phyloP scores from a whole-genome alignment of 169 alveolate genomes.

The Plasmodium berghei region DNA sequence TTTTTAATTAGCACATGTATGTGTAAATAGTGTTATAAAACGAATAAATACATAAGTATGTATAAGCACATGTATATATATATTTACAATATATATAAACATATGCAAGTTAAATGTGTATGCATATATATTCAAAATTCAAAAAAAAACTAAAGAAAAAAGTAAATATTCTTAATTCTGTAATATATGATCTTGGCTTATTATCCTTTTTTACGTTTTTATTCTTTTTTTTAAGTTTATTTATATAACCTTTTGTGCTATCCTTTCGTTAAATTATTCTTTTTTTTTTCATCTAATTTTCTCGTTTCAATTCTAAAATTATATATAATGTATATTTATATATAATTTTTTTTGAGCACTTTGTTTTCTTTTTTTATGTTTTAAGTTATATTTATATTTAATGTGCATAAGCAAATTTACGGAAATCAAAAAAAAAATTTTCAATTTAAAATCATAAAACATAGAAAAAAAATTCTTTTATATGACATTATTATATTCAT shows the following conservation, averaged over 20 bases:
- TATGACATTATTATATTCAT: background rate
- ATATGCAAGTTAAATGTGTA: no score
- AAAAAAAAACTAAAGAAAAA: background rate
- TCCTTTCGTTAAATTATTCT: background rate
- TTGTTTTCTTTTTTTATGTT: slow-evolving; percentile 21
- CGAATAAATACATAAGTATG: background rate
- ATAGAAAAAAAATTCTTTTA: background rate
- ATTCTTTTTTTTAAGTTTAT: background rate
- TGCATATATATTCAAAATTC: background rate
- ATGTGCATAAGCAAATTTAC: background rate
- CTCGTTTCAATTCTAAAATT: slow-evolving; percentile 3
- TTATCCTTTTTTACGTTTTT: background rate
- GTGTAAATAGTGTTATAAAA: no score
- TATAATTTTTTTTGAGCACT: slow-evolving; percentile 35
- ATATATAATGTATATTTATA: slow-evolving; percentile 5
- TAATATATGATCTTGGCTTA: background rate
- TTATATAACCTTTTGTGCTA: background rate
- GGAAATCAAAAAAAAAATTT: slow-evolving; percentile 1
- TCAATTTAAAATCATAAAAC: slow-evolving; percentile 3
- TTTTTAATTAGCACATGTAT: no score
- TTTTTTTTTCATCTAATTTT: background rate
- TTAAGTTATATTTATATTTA: no score
- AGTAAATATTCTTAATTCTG: background rate
- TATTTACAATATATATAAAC: no score
- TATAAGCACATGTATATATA: no score